phyloP scores from a whole-genome alignment of 148 eudicot species.

The Chenopodium formosanum region DNA sequence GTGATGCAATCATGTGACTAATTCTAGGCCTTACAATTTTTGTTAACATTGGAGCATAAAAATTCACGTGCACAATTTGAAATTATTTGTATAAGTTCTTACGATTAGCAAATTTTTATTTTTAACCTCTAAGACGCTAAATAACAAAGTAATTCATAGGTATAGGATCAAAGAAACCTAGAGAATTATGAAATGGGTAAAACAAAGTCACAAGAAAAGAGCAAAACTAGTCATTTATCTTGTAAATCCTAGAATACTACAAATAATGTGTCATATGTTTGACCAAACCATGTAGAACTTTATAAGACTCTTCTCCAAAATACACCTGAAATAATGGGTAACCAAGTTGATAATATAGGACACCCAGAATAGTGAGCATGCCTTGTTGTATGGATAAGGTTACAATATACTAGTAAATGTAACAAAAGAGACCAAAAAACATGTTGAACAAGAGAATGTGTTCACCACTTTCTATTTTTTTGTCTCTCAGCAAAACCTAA shows the following conservation, averaged over 20 bases:
- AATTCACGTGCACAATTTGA: too few species aligned
- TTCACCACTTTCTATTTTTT: neutral
- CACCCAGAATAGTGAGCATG: neutral
- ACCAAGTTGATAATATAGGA: neutral
- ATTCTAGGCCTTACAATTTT: too few species aligned
- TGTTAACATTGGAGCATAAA: too few species aligned
- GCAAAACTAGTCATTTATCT: neutral
- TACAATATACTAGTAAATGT: neutral
- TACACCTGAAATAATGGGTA: neutral
- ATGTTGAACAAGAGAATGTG: neutral
- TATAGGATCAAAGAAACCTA: too few species aligned
- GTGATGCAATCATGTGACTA: too few species aligned
- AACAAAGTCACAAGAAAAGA: neutral
- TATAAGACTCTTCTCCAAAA: neutral
- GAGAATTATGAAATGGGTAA: neutral
- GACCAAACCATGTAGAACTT: neutral
- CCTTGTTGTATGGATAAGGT: constrained; percentile 19
- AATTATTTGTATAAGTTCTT: too few species aligned
- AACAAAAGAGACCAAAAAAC: neutral
- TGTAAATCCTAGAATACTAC: neutral
- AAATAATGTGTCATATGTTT: neutral
- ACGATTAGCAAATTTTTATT: too few species aligned
- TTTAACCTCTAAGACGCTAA: too few species aligned
- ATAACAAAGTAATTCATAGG: too few species aligned
- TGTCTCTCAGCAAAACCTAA: neutral